Evolutionary conservation across 345 rosid genomes (phyloP).

Genomic region (Eucalyptus camaldulensis): DNA sequence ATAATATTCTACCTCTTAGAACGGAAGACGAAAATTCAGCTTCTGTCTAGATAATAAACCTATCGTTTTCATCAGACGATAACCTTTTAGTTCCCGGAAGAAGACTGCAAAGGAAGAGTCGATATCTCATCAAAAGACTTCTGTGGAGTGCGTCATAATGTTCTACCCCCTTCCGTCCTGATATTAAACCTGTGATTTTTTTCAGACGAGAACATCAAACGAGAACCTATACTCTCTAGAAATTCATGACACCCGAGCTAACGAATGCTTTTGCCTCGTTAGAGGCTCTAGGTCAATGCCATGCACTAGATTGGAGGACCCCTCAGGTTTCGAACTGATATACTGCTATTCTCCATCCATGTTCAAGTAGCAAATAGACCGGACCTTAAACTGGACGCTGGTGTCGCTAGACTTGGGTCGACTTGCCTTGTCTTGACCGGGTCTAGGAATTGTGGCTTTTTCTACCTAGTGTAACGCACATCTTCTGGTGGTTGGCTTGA

Average conservation of each 20-base stretch:
- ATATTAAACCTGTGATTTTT: neutral
- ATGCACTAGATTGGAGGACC: neutral
- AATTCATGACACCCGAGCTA: neutral
- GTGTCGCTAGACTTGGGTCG: neutral
- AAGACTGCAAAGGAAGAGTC: neutral
- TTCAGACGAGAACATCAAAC: neutral
- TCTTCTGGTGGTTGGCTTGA: neutral
- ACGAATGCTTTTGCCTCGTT: neutral
- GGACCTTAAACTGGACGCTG: neutral
- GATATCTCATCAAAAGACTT: neutral
- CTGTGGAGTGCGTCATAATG: neutral
- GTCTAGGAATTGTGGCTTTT: neutral
- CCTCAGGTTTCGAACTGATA: neutral
- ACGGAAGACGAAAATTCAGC: no score
- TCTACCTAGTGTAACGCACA: neutral
- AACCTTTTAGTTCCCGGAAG: no score
- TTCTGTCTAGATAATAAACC: no score
- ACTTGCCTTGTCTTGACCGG: neutral
- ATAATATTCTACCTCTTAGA: no score
- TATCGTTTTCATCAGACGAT: no score
- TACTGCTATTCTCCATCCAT: neutral
- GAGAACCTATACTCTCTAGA: rapidly evolving
- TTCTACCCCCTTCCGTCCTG: neutral
- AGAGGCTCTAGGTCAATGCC: neutral
- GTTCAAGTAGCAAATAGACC: neutral